Conservation (phyloP, 139 green algal genomes). For the Chlamydomonas schloesseri region DNA sequence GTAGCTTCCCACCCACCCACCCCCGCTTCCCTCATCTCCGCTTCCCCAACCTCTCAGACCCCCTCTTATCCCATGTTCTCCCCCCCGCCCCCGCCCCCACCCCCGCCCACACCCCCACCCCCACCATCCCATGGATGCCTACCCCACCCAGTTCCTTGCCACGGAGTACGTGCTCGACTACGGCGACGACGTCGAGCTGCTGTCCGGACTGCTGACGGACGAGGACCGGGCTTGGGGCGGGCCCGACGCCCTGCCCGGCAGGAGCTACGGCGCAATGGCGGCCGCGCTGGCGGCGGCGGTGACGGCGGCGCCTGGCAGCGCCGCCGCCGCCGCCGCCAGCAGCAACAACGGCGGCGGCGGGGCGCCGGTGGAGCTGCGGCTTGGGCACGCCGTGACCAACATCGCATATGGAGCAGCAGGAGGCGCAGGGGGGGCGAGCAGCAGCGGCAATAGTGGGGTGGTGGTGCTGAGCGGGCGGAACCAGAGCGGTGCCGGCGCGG, state of each 20-base stretch:
- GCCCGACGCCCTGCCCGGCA: background rate
- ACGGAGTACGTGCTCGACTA: conserved; percentile 19
- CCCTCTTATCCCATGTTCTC: no score
- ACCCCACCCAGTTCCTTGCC: background rate
- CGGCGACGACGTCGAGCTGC: background rate
- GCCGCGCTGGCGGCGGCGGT: background rate
- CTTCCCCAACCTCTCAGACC: background rate
- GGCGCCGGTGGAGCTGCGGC: background rate
- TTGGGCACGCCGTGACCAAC: background rate
- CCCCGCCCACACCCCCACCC: no score
- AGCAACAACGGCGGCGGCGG: no score
- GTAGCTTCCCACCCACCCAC: no score
- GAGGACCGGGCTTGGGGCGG: background rate
- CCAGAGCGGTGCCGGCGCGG: background rate
- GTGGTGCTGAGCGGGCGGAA: background rate
- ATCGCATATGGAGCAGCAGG: background rate
- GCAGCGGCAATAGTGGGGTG: background rate
- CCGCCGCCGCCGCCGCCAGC: no score
- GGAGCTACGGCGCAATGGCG: conserved; percentile 2
- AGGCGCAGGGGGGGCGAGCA: no score
- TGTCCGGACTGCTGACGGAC: background rate
- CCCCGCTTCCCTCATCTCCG: no score
- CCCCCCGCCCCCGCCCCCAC: background rate
- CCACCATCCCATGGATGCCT: background rate
- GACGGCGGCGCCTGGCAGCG: no score